Evolutionary conservation across 148 eudicot species (phyloP).

Genomic region (Silene uniflora): DNA sequence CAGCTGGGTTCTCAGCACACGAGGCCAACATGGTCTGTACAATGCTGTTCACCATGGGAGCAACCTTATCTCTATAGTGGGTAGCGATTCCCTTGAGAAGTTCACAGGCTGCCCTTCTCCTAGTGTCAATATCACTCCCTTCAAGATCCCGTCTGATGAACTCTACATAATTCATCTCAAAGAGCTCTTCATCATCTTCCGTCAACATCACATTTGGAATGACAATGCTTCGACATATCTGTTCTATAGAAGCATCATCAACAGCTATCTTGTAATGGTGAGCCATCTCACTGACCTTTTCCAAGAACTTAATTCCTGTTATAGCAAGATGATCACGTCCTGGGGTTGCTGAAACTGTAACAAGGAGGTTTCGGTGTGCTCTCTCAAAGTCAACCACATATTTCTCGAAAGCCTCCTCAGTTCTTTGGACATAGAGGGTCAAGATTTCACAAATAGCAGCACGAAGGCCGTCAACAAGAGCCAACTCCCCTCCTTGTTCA

Average conservation of each 20-base stretch:
- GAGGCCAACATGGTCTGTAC: slow-evolving; percentile 57
- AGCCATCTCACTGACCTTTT: slow-evolving; percentile 72
- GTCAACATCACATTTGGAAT: slow-evolving; percentile 91
- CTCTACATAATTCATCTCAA: slow-evolving; percentile 92
- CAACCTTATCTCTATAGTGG: slow-evolving; percentile 72
- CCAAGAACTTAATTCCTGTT: slow-evolving; percentile 80
- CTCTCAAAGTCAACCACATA: slow-evolving; percentile 73
- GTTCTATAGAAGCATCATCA: slow-evolving; percentile 66
- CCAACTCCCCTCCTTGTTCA: slow-evolving; percentile 70
- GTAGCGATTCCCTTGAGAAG: slow-evolving; percentile 83
- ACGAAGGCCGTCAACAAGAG: slow-evolving; percentile 70
- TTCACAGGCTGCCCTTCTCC: slow-evolving; percentile 97
- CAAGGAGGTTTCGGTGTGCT: slow-evolving; percentile 70
- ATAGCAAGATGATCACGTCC: slow-evolving; percentile 77
- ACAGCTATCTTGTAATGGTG: slow-evolving; percentile 62
- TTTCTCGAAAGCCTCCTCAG: slow-evolving; percentile 71
- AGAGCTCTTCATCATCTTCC: slow-evolving; percentile 92
- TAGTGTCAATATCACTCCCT: slow-evolving; percentile 96
- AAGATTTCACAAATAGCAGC: slow-evolving; percentile 89
- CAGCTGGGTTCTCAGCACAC: slow-evolving; percentile 62
- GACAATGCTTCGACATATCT: slow-evolving; percentile 79
- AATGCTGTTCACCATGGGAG: slow-evolving; percentile 55
- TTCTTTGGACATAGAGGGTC: slow-evolving; percentile 84
- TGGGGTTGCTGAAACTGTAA: slow-evolving; percentile 55
- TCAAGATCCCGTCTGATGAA: slow-evolving; percentile 91